Conservation (phyloP, 352 stramenopile genomes). For the Phytopythium montanum region DNA sequence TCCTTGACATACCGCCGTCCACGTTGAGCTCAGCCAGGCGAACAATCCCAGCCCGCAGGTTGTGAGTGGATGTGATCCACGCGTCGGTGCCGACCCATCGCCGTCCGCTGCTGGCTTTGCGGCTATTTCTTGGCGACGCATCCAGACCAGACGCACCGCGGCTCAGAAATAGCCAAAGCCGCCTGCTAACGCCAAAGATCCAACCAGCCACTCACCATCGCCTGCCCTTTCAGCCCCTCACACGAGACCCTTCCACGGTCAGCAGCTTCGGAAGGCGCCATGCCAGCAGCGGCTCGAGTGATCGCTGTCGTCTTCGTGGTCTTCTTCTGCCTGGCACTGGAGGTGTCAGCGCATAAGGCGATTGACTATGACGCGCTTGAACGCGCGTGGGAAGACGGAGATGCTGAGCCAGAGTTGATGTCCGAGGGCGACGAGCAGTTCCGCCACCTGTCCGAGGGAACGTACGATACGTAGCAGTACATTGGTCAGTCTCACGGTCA, state of each 20-base stretch:
- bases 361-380: constrained; percentile 73
- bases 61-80: background rate
- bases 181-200: background rate
- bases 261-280: background rate
- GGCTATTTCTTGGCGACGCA: constrained; percentile 2
- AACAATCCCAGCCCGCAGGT: background rate
- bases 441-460: constrained; percentile 26
- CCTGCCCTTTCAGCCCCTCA: background rate
- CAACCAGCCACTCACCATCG: background rate
- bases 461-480: constrained; percentile 15
- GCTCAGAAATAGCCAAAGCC: background rate
- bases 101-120: background rate
- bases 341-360: constrained; percentile 6
- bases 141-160: background rate
- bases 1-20: background rate
- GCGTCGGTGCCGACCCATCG: background rate
- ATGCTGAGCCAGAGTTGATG: constrained; percentile 39
- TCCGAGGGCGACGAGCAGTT: constrained; percentile 53
- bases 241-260: background rate
- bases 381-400: constrained; percentile 53
- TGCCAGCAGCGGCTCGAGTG: background rate
- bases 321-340: background rate
- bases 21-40: background rate
- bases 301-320: background rate
- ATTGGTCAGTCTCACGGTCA: background rate